Base-by-base conservation (phyloP, 192 early-diverging fungal species). In the Coemansia sp. region DNA sequence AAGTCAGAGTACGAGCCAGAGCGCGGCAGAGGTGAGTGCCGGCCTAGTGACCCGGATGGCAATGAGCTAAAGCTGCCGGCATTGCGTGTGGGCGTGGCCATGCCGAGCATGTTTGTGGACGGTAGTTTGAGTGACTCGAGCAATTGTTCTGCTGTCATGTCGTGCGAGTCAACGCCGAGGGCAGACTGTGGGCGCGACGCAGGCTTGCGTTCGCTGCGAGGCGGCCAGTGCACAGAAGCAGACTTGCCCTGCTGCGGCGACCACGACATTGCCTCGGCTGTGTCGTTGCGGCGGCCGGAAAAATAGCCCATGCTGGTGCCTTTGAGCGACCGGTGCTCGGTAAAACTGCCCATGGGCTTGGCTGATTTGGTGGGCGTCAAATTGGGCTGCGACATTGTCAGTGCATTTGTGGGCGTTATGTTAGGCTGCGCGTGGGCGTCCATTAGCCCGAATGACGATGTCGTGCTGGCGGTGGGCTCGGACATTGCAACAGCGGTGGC, bases 111-210 rank as follows among this genome's bases (percentile, higher is more conserved):
- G 9, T 29, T n/a, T 32, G 51, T 39, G 11, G 66, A 13, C n/a
- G 77, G 78, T 26, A 81, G 66, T 39, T 74, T 74, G 10, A 81
- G 65, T 29, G 78, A 74, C 56, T 81, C 72, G 22, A 81, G 56
- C 18, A 81, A 69, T 47, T 81, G 51, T 47, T 81, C 78, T 23
- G 78, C 61, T 3, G 78, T 81, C 68, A 81, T 73, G 14, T 67
- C 70, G 16, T 57, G 59, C 14, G 62, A 38, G 26, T 68, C 68
- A 1, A 64, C n/a, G 22, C 50, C 37, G 10, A 55, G 43, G 4
- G 39, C 49, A 3, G 71, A 74, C 12, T 55, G 58, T 2, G 71
- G 38, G 4, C 71, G 48, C 51, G 71, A 73, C 37, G 59, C 8
- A 4, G 60, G 35, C 11, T 51, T 50, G 6, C 74, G 68, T 19